Conservation (phyloP, 1,139 yeast species). For the Wickerhamiella infanticola region DNA sequence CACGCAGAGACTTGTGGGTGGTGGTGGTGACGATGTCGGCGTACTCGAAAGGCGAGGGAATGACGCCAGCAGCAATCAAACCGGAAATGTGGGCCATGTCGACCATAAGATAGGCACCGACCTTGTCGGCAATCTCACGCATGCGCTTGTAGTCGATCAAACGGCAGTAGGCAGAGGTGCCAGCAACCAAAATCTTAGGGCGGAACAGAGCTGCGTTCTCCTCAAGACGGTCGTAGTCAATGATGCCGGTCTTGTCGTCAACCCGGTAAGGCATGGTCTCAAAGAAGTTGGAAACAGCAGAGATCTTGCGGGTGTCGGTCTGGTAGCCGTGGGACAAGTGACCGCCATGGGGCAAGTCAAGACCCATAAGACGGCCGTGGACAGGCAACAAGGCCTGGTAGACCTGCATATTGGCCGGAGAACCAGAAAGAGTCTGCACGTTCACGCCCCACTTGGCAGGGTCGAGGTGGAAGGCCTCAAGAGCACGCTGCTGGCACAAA, state of each 20-base stretch:
- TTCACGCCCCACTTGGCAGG: conserved; percentile 88
- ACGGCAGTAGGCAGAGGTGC: conserved; percentile 92
- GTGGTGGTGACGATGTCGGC: conserved; percentile 96
- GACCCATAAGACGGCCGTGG: conserved; percentile 91
- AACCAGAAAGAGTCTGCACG: conserved; percentile 87
- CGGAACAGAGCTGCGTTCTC: conserved; percentile 74
- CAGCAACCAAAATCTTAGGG: conserved; percentile 91
- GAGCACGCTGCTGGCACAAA: conserved; percentile 81
- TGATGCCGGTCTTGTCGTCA: conserved; percentile 68
- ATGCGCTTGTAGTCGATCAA: conserved; percentile 80
- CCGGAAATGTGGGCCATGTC: conserved; percentile 98
- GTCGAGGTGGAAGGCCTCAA: conserved; percentile 64
- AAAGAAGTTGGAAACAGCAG: conserved; percentile 82
- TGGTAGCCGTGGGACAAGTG: conserved; percentile 95
- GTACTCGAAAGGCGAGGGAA: conserved; percentile 83
- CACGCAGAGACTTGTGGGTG: conserved; percentile 92
- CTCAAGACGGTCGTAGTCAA: conserved; percentile 81
- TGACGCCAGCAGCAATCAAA: conserved; percentile 81
- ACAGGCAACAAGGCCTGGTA: conserved; percentile 84
- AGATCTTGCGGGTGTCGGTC: conserved; percentile 73
- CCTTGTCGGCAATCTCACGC: conserved; percentile 78
- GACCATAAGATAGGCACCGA: conserved; percentile 79
- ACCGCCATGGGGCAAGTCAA: conserved; percentile 95
- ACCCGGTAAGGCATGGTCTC: conserved; percentile 95
- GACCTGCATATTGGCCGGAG: conserved; percentile 90